Evolutionary conservation across 768 basidiomycete genomes (phyloP).

Genomic region (Mycena belliarum): DNA sequence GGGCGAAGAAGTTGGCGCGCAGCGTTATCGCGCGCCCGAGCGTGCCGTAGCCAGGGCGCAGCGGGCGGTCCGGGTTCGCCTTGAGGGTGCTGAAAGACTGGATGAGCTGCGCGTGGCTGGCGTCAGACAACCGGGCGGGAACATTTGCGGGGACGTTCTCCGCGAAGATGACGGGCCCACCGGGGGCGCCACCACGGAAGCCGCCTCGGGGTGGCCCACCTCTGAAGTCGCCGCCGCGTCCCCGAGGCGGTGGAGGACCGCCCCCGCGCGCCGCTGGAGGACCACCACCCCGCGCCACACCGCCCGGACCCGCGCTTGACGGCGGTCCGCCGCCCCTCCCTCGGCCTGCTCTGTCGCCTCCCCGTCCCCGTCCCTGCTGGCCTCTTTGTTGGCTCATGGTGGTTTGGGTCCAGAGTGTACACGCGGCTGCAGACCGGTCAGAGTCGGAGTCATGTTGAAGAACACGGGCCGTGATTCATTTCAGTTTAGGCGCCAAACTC

Average conservation of each 20-base stretch:
- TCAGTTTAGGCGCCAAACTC: background rate
- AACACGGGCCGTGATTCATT: background rate
- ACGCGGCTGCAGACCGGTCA: background rate
- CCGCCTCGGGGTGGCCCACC: slow-evolving; percentile 20
- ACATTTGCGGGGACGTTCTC: slow-evolving; percentile 36
- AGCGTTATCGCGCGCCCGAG: slow-evolving; percentile 48
- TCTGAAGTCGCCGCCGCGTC: slow-evolving; percentile 6
- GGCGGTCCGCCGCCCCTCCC: background rate
- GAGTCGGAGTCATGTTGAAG: background rate
- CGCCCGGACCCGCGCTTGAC: no score
- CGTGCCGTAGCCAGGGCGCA: slow-evolving; percentile 60
- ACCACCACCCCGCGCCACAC: background rate
- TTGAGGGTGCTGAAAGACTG: slow-evolving; percentile 36
- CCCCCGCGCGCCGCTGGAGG: slow-evolving; percentile 2
- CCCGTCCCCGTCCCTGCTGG: slow-evolving; percentile 8
- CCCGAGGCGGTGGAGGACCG: slow-evolving; percentile 3
- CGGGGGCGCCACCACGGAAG: slow-evolving; percentile 13
- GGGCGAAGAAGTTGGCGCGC: slow-evolving; percentile 64
- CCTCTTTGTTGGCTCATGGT: slow-evolving; percentile 19
- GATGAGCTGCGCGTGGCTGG: slow-evolving; percentile 40
- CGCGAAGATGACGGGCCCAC: slow-evolving; percentile 40
- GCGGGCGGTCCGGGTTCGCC: slow-evolving; percentile 39
- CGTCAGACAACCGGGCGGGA: slow-evolving; percentile 35
- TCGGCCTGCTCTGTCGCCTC: slow-evolving; percentile 8
- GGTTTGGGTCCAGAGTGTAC: background rate